Evolutionary conservation across 2,329 filamentous ascomycete genomes (phyloP), one percentile per base, ranked within the genome.

Genomic region (Neopestalotiopsis sp.): DNA sequence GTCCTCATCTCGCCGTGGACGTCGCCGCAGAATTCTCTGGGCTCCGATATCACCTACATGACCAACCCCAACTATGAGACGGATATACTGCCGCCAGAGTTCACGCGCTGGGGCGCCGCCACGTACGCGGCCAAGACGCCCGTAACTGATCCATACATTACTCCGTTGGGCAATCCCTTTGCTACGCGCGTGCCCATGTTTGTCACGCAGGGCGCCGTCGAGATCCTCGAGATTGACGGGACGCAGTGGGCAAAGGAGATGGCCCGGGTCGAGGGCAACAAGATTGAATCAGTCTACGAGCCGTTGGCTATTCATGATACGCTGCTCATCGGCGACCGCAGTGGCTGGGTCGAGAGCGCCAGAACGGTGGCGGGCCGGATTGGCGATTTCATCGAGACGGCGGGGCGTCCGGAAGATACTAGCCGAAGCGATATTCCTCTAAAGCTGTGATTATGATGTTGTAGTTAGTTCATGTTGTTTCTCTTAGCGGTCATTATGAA

Each of bases 181-280:
- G 42, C 66, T 2, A 73, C 71, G 5, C 65, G 69, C 0, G 72
- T 75, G 13, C 75, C 74, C 3, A 69, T 77, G 14, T 69, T 76
- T 17, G 71, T 72, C 13, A 78, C 67, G 20, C 24, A 68, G 4
- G 75, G 74, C 28, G 61, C 63, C 0, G 71, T 69, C 6, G 75
- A 78, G 70, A 74, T 82, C 2, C 74, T 83, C 56, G 77, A 77
- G 71, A 69, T 77, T 12, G 79, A 81, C 7, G 76, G 76, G 9
- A 85, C 86, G 34, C 89, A 86, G 76, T 93, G 91, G 91, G 86
- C 91, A 59, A 88, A 70, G 24, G 74, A 75, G 68, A 78, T 77
- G 76, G n/a, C 52, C 4, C 32, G 60, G 1, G 68, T 74, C 2
- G 49, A 70, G 57, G 70, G 72, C 4, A 77, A 76, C 49, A 57